These are phyloP conservation scores for Coprinopsis marcescibilis DNA, from an alignment of 768 basidiomycete species.

Conservation along the genomic window DNA sequence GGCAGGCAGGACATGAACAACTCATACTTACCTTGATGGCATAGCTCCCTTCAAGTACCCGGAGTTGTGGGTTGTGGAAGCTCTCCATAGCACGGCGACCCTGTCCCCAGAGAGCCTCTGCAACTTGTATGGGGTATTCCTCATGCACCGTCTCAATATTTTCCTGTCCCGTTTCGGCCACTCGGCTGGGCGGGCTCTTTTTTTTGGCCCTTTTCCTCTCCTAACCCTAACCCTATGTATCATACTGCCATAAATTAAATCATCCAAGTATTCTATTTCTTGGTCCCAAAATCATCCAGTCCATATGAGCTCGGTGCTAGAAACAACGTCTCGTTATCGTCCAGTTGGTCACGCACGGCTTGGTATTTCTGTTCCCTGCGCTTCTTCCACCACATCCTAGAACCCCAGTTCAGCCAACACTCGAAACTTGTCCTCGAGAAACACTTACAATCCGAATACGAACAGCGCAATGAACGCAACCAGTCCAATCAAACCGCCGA, in stretches of 20 bases:
- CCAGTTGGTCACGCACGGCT: too few species aligned
- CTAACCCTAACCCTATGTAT: slow-evolving; percentile 43
- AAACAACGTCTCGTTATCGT: too few species aligned
- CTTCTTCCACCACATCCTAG: slow-evolving; percentile 26
- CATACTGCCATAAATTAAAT: too few species aligned
- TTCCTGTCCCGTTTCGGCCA: slow-evolving; percentile 62
- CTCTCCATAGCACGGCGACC: slow-evolving; percentile 56
- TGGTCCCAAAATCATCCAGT: too few species aligned
- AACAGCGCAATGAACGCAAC: slow-evolving; percentile 33
- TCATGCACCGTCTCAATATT: slow-evolving; percentile 74
- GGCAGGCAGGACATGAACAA: background rate
- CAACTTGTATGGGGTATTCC: slow-evolving; percentile 62
- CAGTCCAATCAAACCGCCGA: slow-evolving; percentile 43
- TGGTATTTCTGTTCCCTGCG: slow-evolving; percentile 11
- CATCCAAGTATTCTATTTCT: too few species aligned
- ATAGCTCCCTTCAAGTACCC: slow-evolving; percentile 38
- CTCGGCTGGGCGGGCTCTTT: slow-evolving; percentile 45
- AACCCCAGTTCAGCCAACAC: background rate
- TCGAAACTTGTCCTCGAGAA: background rate
- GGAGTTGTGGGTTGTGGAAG: slow-evolving; percentile 43
- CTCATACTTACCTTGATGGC: slow-evolving; percentile 56
- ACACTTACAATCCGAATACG: slow-evolving; percentile 34
- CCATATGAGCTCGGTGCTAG: too few species aligned
- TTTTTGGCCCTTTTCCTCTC: slow-evolving; percentile 23
- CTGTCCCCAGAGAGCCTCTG: slow-evolving; percentile 45